Conservation (phyloP, 345 rosid genomes). For the Linum lewisii region DNA sequence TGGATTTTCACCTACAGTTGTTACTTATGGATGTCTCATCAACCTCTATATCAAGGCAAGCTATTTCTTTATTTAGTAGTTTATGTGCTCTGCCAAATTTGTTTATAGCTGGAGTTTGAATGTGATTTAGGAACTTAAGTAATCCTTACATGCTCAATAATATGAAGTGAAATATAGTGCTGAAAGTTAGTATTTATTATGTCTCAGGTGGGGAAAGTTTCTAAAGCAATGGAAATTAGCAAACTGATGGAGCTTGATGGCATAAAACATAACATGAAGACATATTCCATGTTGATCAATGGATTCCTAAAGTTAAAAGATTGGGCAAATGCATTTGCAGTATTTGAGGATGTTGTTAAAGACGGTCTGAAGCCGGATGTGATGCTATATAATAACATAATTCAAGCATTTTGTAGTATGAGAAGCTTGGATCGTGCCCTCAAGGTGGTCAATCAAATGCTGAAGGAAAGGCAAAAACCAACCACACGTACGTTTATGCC, state of each 20-base stretch:
- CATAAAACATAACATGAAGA: constrained; percentile 81
- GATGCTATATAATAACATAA: constrained; percentile 76
- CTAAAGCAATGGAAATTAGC: constrained; percentile 79
- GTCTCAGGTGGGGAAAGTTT: constrained; percentile 69
- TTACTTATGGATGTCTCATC: constrained; percentile 87
- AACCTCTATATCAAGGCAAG: constrained; percentile 76
- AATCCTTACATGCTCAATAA: background rate
- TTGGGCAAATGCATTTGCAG: constrained; percentile 86
- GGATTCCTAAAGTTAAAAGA: constrained; percentile 87
- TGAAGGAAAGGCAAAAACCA: constrained; percentile 68
- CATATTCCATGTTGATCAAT: constrained; percentile 90
- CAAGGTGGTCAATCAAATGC: constrained; percentile 76
- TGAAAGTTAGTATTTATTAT: background rate
- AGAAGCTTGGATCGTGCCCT: constrained; percentile 92
- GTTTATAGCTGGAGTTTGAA: too few relatives aligned
- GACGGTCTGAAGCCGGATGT: constrained; percentile 85
- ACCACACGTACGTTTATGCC: constrained; percentile 87
- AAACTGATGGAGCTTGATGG: constrained; percentile 63
- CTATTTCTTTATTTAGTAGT: background rate
- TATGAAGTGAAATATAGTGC: background rate
- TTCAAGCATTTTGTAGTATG: constrained; percentile 90
- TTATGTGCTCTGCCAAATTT: background rate
- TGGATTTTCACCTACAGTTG: constrained; percentile 75
- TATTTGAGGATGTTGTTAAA: constrained; percentile 67
- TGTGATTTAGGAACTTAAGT: background rate